These are phyloP conservation scores for Mortierella sp. DNA, from an alignment of 371 early-diverging fungal species.

Conservation along the genomic window DNA sequence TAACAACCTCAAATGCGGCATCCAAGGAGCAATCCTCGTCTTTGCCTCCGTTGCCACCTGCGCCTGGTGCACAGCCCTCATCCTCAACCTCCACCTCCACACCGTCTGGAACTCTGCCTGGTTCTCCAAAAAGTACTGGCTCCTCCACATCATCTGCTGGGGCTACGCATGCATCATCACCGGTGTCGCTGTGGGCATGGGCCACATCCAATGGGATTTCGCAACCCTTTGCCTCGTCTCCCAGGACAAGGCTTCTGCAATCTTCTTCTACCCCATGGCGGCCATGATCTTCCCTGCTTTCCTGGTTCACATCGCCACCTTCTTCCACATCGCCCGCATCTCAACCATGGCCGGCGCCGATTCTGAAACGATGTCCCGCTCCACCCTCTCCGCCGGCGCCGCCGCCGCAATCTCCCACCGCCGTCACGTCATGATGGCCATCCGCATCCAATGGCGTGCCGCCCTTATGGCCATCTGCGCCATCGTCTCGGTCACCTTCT, in stretches of 20 bases:
- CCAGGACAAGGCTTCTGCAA: slow-evolving; percentile 62
- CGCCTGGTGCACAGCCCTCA: slow-evolving; percentile 73
- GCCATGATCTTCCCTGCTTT: slow-evolving; percentile 71
- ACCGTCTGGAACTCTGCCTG: slow-evolving; percentile 77
- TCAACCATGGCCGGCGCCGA: slow-evolving; percentile 63
- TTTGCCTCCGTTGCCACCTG: slow-evolving; percentile 70
- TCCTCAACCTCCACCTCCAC: slow-evolving; percentile 75
- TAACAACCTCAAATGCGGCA: slow-evolving; percentile 73
- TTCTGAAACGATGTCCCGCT: slow-evolving; percentile 67
- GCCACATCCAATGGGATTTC: slow-evolving; percentile 70
- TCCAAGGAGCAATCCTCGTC: slow-evolving; percentile 72
- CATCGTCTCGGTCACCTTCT: slow-evolving; percentile 64
- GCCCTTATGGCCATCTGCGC: slow-evolving; percentile 69
- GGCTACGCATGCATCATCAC: slow-evolving; percentile 68
- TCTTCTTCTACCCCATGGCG: slow-evolving; percentile 75
- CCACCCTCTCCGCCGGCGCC: slow-evolving; percentile 58
- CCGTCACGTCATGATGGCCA: slow-evolving; percentile 72
- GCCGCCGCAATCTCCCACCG: slow-evolving; percentile 61
- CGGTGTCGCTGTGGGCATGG: slow-evolving; percentile 61
- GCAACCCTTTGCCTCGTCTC: slow-evolving; percentile 73
- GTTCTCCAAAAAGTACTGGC: slow-evolving; percentile 66
- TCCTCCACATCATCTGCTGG: slow-evolving; percentile 73
- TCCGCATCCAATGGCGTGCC: slow-evolving; percentile 80
- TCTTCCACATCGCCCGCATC: slow-evolving; percentile 72
- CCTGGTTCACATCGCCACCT: slow-evolving; percentile 70